A percentile compares a stretch with the other conserved stretches of the same genome.
These are phyloP conservation scores for Carex arenaria DNA, from an alignment of 202 grass and related monocot species.

Conservation along the genomic window DNA sequence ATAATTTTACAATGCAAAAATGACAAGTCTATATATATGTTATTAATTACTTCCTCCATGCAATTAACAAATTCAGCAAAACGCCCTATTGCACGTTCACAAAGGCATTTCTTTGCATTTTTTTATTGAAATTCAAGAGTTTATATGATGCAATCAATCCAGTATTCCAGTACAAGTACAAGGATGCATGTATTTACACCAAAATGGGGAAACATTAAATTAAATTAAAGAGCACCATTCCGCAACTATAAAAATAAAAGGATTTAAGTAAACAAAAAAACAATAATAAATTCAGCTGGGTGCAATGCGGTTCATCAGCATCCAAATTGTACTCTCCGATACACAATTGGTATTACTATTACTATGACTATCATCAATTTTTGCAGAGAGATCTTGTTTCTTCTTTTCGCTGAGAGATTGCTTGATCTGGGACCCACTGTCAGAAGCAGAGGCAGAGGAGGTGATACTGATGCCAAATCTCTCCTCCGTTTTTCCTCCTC, in stretches of 20 bases:
- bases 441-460: neutral
- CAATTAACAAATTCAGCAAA: no score
- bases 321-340: conserved; percentile 13
- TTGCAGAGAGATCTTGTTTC: neutral
- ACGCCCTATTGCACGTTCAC: no score
- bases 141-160: neutral
- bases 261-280: neutral
- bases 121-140: neutral
- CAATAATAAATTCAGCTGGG: neutral
- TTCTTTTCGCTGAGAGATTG: neutral
- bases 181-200: neutral
- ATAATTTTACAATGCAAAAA: neutral
- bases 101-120: neutral
- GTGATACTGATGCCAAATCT: neutral
- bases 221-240: neutral
- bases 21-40: no score
- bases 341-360: neutral
- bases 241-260: neutral
- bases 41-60: no score
- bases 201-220: neutral
- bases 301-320: conserved; percentile 24
- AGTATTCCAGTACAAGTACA: neutral
- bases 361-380: neutral
- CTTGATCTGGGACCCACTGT: neutral
- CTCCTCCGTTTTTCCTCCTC: neutral